Evolutionary conservation across 352 stramenopile genomes (phyloP), one percentile per base, ranked within the genome.

Genomic region (Pythium utonaiense): DNA sequence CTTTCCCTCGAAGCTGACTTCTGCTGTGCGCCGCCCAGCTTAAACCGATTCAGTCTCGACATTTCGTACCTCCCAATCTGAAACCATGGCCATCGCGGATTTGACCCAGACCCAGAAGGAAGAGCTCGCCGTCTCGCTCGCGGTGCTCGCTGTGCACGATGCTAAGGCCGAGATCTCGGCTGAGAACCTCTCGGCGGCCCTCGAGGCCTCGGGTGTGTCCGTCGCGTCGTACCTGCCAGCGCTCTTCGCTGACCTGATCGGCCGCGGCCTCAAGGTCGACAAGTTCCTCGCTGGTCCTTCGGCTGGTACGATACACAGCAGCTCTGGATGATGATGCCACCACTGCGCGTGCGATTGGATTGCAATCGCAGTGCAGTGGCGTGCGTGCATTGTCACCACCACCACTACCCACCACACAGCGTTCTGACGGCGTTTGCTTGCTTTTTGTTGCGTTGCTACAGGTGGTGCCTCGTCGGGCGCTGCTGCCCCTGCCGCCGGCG

Each of bases 211-310:
- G 70, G 76, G 76, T 73, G 89, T 90, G 77, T 75, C 82, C 45
- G 86, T 95, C 60, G 58, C 82, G 53, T 69, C 84, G 47, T 90
- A 91, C 81, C 42, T 93, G 27, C 83, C 86, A 44, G 72, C 81
- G 66, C 81, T 95, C 67, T 95, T 92, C 70, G 80, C 86, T 30
- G 83, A 93, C 69, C 72, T 92, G 60, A 83, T 94, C 61, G 69
- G 68, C 69, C 83, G 83, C 49, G 84, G 84, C 67, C 75, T 94
- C 62, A 84, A 86, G 72, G 76, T 95, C 44, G 84, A 93, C 68
- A 94, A 93, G 77, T 91, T 93, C 79, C 78, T 95, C 34, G 86
- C 84, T 59, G 84, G 86, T 52, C 86, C 86, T 55, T 95, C 86
- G 66, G 84, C 86, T 74, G 86, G 86, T 93, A 73, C 74, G 77